Evolutionary conservation across 345 rosid species (phyloP).

Genomic region (Sonneratia caseolaris): DNA sequence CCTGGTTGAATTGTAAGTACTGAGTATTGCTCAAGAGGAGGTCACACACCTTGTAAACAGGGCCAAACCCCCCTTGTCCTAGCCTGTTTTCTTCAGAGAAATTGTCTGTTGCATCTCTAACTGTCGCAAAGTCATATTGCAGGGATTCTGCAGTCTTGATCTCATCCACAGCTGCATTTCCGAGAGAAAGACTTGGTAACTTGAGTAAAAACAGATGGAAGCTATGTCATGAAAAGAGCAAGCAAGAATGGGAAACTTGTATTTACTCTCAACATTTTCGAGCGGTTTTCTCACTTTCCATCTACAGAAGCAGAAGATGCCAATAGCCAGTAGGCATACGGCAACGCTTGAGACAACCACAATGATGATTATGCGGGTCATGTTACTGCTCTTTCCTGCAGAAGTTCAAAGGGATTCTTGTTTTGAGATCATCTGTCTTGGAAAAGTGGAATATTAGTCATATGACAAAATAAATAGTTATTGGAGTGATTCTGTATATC

Average conservation of each 20-base stretch:
- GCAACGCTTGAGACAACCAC: not conserved
- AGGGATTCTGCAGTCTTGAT: not conserved
- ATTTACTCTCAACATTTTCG: not conserved
- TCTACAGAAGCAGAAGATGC: not conserved
- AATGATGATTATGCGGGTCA: not conserved
- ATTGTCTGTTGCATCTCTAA: constrained; percentile 48
- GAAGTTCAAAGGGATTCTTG: not conserved
- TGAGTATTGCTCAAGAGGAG: not conserved
- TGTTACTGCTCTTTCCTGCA: not conserved
- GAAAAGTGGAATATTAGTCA: not conserved
- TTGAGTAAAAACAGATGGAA: not conserved
- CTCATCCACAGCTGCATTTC: not conserved
- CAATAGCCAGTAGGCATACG: not conserved
- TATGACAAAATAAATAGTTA: no score
- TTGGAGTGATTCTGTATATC: no score
- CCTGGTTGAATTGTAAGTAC: not conserved
- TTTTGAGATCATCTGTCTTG: not conserved
- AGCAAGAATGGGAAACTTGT: not conserved
- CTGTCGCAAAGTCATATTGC: constrained; percentile 20
- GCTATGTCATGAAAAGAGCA: not conserved
- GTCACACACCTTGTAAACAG: constrained; percentile 54
- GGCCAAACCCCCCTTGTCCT: constrained; percentile 82
- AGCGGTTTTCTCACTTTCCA: not conserved
- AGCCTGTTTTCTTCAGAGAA: constrained; percentile 61
- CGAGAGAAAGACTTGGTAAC: not conserved